These are phyloP conservation scores for Citrus cavaleriei DNA, from an alignment of 345 rosid genomes.

Conservation along the genomic window DNA sequence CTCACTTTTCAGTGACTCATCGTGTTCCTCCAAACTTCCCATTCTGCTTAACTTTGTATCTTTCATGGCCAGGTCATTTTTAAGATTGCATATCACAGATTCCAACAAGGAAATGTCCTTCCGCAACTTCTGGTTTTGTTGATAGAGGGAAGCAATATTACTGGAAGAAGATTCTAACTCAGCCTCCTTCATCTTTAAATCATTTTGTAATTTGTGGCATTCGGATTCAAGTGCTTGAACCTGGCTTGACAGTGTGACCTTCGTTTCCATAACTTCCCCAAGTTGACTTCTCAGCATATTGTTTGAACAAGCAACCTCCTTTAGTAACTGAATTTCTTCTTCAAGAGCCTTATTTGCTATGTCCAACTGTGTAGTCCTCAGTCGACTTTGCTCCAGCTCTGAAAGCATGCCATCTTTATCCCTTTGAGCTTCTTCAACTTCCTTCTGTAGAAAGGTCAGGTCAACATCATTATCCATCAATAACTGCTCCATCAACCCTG, in stretches of 20 bases:
- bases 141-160: slow-evolving; percentile 16
- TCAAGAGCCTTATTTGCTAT: slow-evolving; percentile 30
- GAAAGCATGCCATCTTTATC: slow-evolving; percentile 30
- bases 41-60: slow-evolving; percentile 24
- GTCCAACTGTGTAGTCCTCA: slow-evolving; percentile 33
- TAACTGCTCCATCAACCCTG: slow-evolving; percentile 42
- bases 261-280: slow-evolving; percentile 20
- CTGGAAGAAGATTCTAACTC: slow-evolving; percentile 27
- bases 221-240: slow-evolving; percentile 41
- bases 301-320: slow-evolving; percentile 32
- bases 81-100: slow-evolving; percentile 19
- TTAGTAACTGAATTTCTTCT: slow-evolving; percentile 24
- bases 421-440: slow-evolving; percentile 33
- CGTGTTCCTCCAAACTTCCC: slow-evolving; percentile 30
- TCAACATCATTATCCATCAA: slow-evolving; percentile 35
- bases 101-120: slow-evolving; percentile 25
- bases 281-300: slow-evolving; percentile 27
- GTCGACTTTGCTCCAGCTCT: slow-evolving; percentile 29
- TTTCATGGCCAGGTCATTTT: slow-evolving; percentile 28
- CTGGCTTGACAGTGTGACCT: slow-evolving; percentile 24
- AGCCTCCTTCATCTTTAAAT: slow-evolving; percentile 34
- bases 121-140: slow-evolving; percentile 29
- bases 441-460: slow-evolving; percentile 29
- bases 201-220: slow-evolving; percentile 16
- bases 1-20: slow-evolving; percentile 29